phyloP scores from a whole-genome alignment of 495 filamentous ascomycete species.

The Glutinoglossum americanum region DNA sequence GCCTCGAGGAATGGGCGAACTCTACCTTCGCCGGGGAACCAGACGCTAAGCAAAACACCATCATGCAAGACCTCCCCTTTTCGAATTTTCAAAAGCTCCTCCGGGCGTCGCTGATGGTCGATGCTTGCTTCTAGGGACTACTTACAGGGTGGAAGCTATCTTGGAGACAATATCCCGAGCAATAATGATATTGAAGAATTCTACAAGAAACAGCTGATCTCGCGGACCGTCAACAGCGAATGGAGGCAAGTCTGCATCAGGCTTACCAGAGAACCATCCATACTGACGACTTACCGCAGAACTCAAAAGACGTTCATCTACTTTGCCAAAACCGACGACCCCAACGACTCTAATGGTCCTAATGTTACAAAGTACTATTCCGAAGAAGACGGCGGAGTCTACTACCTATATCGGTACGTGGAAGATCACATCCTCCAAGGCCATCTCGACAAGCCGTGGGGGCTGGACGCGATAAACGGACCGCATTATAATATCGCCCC shows the following conservation, averaged over 20 bases:
- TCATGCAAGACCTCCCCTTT: not conserved
- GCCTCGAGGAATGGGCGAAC: not conserved
- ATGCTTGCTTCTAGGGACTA: not conserved
- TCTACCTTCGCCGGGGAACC: not conserved
- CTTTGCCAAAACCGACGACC: constrained; percentile 1
- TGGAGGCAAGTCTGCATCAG: not conserved
- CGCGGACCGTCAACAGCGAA: constrained; percentile 3
- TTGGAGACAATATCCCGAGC: constrained; percentile 3
- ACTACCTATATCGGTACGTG: constrained; percentile 1
- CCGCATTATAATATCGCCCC: not conserved
- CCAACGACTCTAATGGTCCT: not conserved
- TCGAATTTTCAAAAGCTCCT: no score
- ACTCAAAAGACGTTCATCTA: not conserved
- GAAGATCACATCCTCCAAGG: not conserved
- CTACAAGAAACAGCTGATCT: constrained; percentile 6
- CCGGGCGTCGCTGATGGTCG: not conserved
- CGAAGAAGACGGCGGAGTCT: not conserved
- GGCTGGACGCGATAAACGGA: not conserved
- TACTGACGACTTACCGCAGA: not conserved
- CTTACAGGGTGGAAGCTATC: not conserved
- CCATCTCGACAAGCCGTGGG: constrained; percentile 3
- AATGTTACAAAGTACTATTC: constrained; percentile 1
- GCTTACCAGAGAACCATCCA: not conserved
- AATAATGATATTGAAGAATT: constrained; percentile 3
- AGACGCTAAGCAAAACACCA: constrained; percentile 1